A percentile compares a stretch with the other conserved stretches of the same genome.
Evolutionary conservation across 1,284 basidiomycete genomes (phyloP).

Genomic region (Exsudoporus floridanus): DNA sequence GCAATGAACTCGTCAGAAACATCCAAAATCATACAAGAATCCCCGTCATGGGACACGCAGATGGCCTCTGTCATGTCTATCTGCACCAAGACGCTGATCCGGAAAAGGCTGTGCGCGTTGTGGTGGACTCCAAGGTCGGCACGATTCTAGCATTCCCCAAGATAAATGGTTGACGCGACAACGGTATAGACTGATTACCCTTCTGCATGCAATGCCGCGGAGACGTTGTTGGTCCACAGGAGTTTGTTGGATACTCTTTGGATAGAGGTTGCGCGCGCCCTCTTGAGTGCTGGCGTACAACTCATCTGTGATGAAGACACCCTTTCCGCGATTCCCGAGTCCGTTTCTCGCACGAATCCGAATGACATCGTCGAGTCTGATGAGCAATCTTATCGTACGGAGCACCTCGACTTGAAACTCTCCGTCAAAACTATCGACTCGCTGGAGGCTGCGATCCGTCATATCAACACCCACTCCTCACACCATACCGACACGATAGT

Average conservation of each 20-base stretch:
- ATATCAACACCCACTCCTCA: slow-evolving; percentile 92
- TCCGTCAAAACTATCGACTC: slow-evolving; percentile 78
- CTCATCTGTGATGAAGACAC: slow-evolving; percentile 78
- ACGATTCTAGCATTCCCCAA: neutral
- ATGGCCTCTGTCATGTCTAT: slow-evolving; percentile 90
- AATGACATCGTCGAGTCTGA: slow-evolving; percentile 54
- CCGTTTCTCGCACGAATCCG: slow-evolving; percentile 31
- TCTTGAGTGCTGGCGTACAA: slow-evolving; percentile 70
- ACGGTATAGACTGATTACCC: slow-evolving; percentile 81
- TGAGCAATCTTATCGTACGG: slow-evolving; percentile 75
- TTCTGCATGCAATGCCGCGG: slow-evolving; percentile 93
- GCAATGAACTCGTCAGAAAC: slow-evolving; percentile 84
- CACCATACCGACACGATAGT: slow-evolving; percentile 96
- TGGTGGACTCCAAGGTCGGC: slow-evolving; percentile 88
- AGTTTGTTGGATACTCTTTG: slow-evolving; percentile 71
- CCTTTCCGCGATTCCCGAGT: slow-evolving; percentile 49
- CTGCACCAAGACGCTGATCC: slow-evolving; percentile 81
- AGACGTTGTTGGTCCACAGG: slow-evolving; percentile 87
- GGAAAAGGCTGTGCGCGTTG: slow-evolving; percentile 78
- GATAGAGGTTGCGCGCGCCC: slow-evolving; percentile 74
- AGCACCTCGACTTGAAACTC: slow-evolving; percentile 84
- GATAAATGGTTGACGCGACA: neutral
- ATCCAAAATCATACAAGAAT: slow-evolving; percentile 93
- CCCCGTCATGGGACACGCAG: slow-evolving; percentile 98
- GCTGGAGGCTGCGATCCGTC: slow-evolving; percentile 73